A percentile compares a stretch with the other conserved stretches of the same genome.
Conservation (phyloP, 441 rosid genomes). For the Theobroma grandiflorum region DNA sequence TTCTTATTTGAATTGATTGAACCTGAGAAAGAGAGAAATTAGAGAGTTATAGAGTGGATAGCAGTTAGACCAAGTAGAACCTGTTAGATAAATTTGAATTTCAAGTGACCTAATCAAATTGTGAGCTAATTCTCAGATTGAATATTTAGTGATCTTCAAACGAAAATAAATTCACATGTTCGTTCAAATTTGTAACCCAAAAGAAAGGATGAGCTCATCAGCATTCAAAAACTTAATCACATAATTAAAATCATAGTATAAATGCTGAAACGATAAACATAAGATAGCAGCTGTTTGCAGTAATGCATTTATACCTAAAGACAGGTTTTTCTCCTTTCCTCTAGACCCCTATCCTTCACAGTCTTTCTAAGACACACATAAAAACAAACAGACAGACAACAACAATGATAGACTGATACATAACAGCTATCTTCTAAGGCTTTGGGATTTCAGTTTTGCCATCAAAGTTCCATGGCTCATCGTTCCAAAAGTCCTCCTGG, state of each 20-base stretch:
- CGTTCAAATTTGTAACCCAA: background rate
- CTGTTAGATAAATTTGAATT: background rate
- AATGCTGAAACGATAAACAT: background rate
- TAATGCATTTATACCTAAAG: background rate
- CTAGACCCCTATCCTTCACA: background rate
- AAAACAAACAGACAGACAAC: background rate
- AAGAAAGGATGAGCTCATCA: background rate
- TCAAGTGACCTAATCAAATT: background rate
- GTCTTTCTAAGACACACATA: background rate
- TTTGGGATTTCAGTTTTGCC: background rate
- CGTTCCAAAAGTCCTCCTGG: background rate
- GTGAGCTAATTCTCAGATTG: background rate
- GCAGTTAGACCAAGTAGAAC: background rate
- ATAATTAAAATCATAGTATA: background rate
- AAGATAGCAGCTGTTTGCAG: background rate
- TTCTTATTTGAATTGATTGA: background rate
- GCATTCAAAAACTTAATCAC: background rate
- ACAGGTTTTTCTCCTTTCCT: background rate
- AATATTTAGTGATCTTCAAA: background rate
- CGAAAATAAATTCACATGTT: background rate
- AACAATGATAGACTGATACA: background rate
- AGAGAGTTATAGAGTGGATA: background rate
- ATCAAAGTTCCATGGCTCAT: conserved; percentile 13
- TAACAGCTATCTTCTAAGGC: background rate
- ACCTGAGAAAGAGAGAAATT: background rate